Base-by-base conservation (phyloP, 108 stramenopile genomes). In the Nitzschia inconspicua region DNA sequence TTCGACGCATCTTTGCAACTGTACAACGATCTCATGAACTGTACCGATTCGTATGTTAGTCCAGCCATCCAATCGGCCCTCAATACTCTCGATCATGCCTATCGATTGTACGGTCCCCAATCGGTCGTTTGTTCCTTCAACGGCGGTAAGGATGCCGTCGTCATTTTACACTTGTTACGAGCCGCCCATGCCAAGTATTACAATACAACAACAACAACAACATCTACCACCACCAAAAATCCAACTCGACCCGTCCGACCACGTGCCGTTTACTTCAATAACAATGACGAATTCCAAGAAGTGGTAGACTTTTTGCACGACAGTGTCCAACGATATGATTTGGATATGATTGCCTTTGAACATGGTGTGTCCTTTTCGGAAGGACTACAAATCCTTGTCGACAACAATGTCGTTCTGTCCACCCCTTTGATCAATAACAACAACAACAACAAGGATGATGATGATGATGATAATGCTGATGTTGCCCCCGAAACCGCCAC, bases 111-210 rank as follows among this genome's bases (percentile, higher is more conserved):
- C 47, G 89, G 93, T 18, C 79, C 83, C 0, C 32, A 54, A 20
- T 79, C 77, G 11, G 88, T 89, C n/a, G 57, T 93, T 31, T 83
- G 91, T 32, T 83, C 80, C 37, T 99, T 96, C 79, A 99, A 99
- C 78, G 98, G 98, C 5, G 98, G 98, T 4, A 99, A 99, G 56
- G 98, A 99, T 82, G 96, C 96, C 10, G 91, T 90, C 8, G 98
- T 97, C 0, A 91, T 98, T 52, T 69, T 98, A 57, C 94, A 98
- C 63, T 68, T 98, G 57, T 63, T 91, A 32, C 82, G 98, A 34
- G 97, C 96, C 3, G 96, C 89, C 0, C 77, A 84, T 57, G 96
- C 96, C 9, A 60, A 92, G 20, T 79, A 84, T 47, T 75, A 71
- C 59, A 62, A 68, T 35, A 36, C 49, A 24, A 66, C 65, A 11